phyloP scores from a whole-genome alignment of 805 yeast genomes.

The Metschnikowia gruessii region DNA sequence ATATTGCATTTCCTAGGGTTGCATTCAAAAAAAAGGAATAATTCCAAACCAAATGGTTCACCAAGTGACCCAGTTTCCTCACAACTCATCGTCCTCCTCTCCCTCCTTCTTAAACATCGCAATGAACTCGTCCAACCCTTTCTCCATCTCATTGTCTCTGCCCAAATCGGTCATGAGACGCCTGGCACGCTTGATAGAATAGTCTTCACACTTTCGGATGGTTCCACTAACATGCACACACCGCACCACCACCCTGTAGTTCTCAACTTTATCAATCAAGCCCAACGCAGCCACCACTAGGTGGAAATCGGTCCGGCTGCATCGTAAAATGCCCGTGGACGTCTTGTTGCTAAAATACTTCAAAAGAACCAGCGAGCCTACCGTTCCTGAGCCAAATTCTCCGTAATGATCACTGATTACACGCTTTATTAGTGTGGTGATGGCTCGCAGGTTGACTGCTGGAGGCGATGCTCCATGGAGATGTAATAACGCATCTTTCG shows the following conservation, averaged over 20 bases:
- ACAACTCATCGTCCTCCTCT: slow-evolving; percentile 4
- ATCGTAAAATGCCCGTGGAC: slow-evolving; percentile 79
- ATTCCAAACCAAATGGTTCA: too few relatives aligned
- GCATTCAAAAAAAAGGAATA: too few relatives aligned
- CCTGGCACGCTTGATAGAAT: slow-evolving; percentile 51
- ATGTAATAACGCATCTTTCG: slow-evolving; percentile 39
- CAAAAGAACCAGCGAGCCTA: slow-evolving; percentile 56
- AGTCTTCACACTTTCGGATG: slow-evolving; percentile 76
- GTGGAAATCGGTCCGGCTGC: slow-evolving; percentile 62
- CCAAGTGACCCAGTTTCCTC: too few relatives aligned
- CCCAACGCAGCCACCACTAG: slow-evolving; percentile 66
- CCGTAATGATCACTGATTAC: slow-evolving; percentile 69
- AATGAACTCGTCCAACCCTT: slow-evolving; percentile 14
- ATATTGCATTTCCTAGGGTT: too few relatives aligned
- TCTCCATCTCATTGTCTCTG: slow-evolving; percentile 10
- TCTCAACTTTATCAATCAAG: slow-evolving; percentile 50
- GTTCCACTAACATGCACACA: slow-evolving; percentile 81
- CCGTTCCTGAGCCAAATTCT: slow-evolving; percentile 68
- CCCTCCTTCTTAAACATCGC: slow-evolving; percentile 12
- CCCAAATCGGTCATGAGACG: slow-evolving; percentile 29
- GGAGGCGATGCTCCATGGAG: slow-evolving; percentile 53
- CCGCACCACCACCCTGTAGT: slow-evolving; percentile 49
- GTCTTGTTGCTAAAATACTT: slow-evolving; percentile 82
- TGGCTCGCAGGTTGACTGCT: slow-evolving; percentile 45
- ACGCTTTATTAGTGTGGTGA: slow-evolving; percentile 53